Evolutionary conservation across 805 yeast species (phyloP).

Genomic region (Wilhelminamyces savonicus): DNA sequence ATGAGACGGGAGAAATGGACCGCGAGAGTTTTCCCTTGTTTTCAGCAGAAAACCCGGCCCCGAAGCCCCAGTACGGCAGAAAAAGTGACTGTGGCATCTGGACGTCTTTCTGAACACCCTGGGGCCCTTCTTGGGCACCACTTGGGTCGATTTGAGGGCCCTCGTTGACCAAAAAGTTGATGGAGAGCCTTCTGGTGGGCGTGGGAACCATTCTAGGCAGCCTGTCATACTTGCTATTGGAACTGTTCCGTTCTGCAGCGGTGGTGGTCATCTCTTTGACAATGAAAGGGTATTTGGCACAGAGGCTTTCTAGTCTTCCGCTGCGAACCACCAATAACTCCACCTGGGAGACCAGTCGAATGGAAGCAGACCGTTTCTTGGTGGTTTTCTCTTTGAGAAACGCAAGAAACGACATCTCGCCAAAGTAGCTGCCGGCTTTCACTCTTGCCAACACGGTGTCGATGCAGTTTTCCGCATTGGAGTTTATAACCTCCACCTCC

Average conservation of each 20-base stretch:
- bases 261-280: conserved; percentile 55
- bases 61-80: conserved; percentile 15
- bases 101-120: conserved; percentile 1
- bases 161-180: conserved; percentile 13
- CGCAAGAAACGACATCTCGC: conserved; percentile 67
- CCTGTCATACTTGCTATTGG: conserved; percentile 12
- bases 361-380: conserved; percentile 50
- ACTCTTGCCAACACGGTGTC: conserved; percentile 51
- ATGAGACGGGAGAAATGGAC: conserved; percentile 12
- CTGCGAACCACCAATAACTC: conserved; percentile 57
- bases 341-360: conserved; percentile 53
- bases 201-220: conserved; percentile 8
- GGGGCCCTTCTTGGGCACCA: conserved; percentile 3
- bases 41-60: conserved; percentile 5
- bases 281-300: conserved; percentile 52
- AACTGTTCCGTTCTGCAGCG: conserved; percentile 44
- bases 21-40: conserved; percentile 2
- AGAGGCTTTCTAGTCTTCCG: conserved; percentile 46
- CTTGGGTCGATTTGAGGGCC: conserved; percentile 2
- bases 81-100: conserved; percentile 8
- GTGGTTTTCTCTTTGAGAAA: conserved; percentile 27
- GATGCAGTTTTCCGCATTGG: conserved; percentile 10
- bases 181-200: conserved; percentile 13
- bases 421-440: conserved; percentile 61
- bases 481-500: conserved; percentile 55